These are phyloP conservation scores for Pterulicium gracile DNA, from an alignment of 1,284 basidiomycete species.

Conservation along the genomic window DNA sequence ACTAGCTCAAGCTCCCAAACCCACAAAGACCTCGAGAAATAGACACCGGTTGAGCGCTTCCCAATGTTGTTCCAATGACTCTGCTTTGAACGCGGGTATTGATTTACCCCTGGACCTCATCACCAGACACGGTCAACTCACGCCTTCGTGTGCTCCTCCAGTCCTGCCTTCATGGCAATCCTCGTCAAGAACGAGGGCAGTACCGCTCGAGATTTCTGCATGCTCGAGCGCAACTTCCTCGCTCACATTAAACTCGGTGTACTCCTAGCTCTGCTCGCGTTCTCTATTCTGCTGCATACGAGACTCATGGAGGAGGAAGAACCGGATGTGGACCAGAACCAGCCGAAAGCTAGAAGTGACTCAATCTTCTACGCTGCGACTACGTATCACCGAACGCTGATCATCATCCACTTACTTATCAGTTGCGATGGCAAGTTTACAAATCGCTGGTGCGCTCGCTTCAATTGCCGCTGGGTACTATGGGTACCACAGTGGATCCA, in stretches of 20 bases:
- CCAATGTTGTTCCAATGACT: too few species aligned
- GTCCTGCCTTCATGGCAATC: neutral
- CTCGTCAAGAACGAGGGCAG: conserved; percentile 26
- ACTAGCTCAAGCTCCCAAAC: too few species aligned
- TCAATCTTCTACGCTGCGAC: neutral
- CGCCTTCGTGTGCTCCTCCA: neutral
- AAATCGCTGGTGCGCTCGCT: conserved; percentile 39
- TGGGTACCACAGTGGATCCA: conserved; percentile 50
- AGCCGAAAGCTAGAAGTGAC: conserved; percentile 12
- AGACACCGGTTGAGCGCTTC: too few species aligned
- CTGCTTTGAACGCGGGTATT: too few species aligned
- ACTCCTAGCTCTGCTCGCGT: conserved; percentile 49
- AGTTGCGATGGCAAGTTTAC: conserved; percentile 22
- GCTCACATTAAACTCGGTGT: conserved; percentile 55
- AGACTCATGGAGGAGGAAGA: conserved; percentile 40
- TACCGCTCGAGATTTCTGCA: conserved; percentile 56
- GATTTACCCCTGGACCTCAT: too few species aligned
- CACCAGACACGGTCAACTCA: neutral
- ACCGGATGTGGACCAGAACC: conserved; percentile 10
- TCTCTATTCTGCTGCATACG: conserved; percentile 48
- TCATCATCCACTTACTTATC: conserved; percentile 10
- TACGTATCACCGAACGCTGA: neutral
- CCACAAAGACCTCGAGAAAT: too few species aligned
- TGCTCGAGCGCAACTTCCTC: conserved; percentile 65
- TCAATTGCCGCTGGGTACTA: conserved; percentile 45